Evolutionary conservation across 179 eudicot genomes (phyloP).

Genomic region (Sideroxylon spinosum): DNA sequence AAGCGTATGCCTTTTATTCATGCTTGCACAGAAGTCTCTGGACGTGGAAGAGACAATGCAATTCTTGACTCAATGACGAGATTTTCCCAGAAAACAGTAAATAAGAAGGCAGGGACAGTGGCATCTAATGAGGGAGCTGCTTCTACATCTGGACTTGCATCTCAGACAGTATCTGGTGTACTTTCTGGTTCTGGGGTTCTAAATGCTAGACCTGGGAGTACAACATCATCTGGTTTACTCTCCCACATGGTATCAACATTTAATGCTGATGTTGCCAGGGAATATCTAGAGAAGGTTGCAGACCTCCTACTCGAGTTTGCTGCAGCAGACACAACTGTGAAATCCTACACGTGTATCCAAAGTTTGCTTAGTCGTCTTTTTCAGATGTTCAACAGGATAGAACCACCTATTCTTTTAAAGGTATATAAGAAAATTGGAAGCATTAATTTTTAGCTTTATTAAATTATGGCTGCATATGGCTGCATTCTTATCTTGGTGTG

Average conservation of each 20-base stretch:
- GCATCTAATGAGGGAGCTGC: slow-evolving; percentile 65
- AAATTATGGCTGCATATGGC: neutral
- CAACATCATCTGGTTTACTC: slow-evolving; percentile 88
- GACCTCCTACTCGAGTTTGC: slow-evolving; percentile 96
- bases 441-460: neutral
- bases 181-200: slow-evolving; percentile 96
- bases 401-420: slow-evolving; percentile 89
- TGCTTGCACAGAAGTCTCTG: slow-evolving; percentile 67
- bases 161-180: slow-evolving; percentile 88
- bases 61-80: slow-evolving; percentile 54
- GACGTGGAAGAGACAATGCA: slow-evolving; percentile 75
- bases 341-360: slow-evolving; percentile 90
- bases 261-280: slow-evolving; percentile 85
- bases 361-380: slow-evolving; percentile 93
- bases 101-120: slow-evolving; percentile 48
- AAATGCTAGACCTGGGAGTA: slow-evolving; percentile 92
- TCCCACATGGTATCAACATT: slow-evolving; percentile 77
- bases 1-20: slow-evolving; percentile 7
- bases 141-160: slow-evolving; percentile 76
- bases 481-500: slow-evolving; percentile 1
- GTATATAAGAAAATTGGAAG: slow-evolving; percentile 28
- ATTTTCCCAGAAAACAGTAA: slow-evolving; percentile 45
- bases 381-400: slow-evolving; percentile 94
- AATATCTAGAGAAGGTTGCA: slow-evolving; percentile 92
- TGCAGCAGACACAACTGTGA: slow-evolving; percentile 88